Evolutionary conservation across 2,329 filamentous ascomycete species (phyloP).

Genomic region (Diaporthe vexans): DNA sequence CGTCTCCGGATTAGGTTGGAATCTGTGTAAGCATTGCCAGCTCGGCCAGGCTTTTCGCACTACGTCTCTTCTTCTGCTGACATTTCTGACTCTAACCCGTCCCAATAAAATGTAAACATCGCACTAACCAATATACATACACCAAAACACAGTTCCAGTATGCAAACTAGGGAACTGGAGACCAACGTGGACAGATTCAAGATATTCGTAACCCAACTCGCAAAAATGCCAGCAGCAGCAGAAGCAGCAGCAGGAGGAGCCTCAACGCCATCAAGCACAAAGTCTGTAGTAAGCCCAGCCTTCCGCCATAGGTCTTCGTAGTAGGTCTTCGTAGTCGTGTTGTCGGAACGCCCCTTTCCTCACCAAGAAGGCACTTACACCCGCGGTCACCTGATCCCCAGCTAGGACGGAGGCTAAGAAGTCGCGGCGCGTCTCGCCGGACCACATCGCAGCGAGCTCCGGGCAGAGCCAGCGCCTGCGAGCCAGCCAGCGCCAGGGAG

Average conservation of each 20-base stretch:
- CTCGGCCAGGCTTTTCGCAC: no score
- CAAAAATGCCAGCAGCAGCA: not conserved
- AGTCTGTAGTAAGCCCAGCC: not conserved
- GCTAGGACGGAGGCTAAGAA: not conserved
- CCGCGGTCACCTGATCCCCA: not conserved
- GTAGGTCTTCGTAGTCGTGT: not conserved
- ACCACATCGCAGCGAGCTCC: not conserved
- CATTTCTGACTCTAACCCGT: no score
- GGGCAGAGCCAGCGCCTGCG: not conserved
- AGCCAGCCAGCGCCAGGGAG: no score
- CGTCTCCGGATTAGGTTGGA: not conserved
- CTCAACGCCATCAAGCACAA: not conserved
- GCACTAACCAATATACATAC: no score
- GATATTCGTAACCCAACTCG: no score
- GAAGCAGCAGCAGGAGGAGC: no score
- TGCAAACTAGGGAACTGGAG: not conserved
- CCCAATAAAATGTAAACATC: no score
- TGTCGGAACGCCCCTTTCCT: not conserved
- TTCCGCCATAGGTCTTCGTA: not conserved
- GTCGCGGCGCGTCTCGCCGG: not conserved
- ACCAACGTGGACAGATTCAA: not conserved
- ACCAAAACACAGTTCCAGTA: not conserved
- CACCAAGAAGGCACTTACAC: not conserved
- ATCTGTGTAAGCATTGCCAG: no score
- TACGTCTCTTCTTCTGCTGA: no score